Evolutionary conservation across 768 basidiomycete species (phyloP), one percentile per base, ranked within the genome.

Genomic region (Phlebiopsis flavidoalba): DNA sequence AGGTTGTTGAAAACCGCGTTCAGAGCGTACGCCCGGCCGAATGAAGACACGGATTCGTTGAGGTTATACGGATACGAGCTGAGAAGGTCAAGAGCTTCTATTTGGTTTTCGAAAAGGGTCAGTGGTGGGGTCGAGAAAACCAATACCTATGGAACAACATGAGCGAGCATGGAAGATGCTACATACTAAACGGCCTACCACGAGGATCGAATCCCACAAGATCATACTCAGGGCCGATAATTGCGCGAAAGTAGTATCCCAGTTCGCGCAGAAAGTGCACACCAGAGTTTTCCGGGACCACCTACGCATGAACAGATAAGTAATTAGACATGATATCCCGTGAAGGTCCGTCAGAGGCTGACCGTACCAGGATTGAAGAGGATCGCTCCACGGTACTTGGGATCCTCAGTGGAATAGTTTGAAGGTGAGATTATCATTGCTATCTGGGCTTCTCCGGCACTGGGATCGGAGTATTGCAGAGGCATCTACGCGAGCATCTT

Each of bases 201-300:
- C 72, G 64, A 22, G 70, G 71, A 58, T 73, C 72, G 43, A 72
- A 73, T 2, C 71, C 70, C 5, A 73, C 56, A 3, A 73, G 22
- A 50, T 73, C 71, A 63, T 66, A 72, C 24, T 69, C 62, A 11
- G 66, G 58, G 5, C 72, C 72, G 36, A 73, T 61, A 35, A 70
- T 33, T 12, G 63, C 57, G n/a, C 65, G 64, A 15, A 71, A 40
- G 1, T 26, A 11, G 8, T 26, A 10, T 5, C 56, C 64, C 15
- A 12, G 2, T 12, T 17, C 22, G 1, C 45, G 53, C 11, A 68
- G 55, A 19, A 68, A 58, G 6, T 53, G 53, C 31, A 68, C 65
- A 17, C 71, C 71, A 40, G 69, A 63, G 22, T 63, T 65, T n/a
- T n/a, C 71, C 71, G 5, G 71, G 72, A 4, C 72, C 62, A 21